phyloP scores from a whole-genome alignment of 371 early-diverging fungal species.

The Zychaea mexicana region DNA sequence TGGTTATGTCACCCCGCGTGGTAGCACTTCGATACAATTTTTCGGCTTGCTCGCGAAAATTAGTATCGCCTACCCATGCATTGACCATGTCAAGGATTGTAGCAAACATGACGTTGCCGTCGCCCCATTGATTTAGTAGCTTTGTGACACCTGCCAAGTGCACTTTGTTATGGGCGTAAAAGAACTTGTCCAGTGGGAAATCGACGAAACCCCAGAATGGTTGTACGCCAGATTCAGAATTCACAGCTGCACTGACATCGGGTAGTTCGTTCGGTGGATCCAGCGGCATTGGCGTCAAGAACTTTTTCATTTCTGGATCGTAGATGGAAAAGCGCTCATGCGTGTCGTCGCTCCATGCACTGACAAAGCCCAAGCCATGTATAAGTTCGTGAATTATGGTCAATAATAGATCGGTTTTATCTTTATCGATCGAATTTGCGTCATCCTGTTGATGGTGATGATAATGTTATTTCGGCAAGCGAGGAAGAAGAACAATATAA shows the following conservation, averaged over 20 bases:
- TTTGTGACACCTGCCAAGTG: slow-evolving; percentile 20
- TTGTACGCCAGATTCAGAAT: slow-evolving; percentile 15
- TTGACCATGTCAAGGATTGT: slow-evolving; percentile 36
- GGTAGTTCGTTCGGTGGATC: slow-evolving; percentile 21
- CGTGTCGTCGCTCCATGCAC: slow-evolving; percentile 49
- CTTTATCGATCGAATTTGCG: slow-evolving; percentile 3
- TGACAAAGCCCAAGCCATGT: slow-evolving; percentile 72
- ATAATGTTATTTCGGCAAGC: not conserved
- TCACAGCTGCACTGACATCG: not conserved
- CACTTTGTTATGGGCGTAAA: slow-evolving; percentile 11
- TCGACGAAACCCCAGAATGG: slow-evolving; percentile 54
- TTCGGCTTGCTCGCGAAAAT: slow-evolving; percentile 8
- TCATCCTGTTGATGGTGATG: slow-evolving; percentile 12
- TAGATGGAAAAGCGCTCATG: slow-evolving; percentile 25
- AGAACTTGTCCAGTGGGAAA: slow-evolving; percentile 40
- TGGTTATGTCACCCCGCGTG: slow-evolving; percentile 7
- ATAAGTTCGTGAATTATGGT: slow-evolving; percentile 62
- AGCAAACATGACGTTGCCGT: slow-evolving; percentile 29
- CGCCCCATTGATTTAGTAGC: slow-evolving; percentile 26
- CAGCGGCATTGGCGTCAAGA: slow-evolving; percentile 31
- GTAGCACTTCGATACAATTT: slow-evolving; percentile 23
- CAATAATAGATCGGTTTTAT: slow-evolving; percentile 52
- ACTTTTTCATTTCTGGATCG: slow-evolving; percentile 15
- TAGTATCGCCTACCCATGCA: slow-evolving; percentile 27
- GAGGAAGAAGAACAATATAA: not conserved